phyloP scores from a whole-genome alignment of 2,329 filamentous ascomycete species.

The Lecanicillium sp. region DNA sequence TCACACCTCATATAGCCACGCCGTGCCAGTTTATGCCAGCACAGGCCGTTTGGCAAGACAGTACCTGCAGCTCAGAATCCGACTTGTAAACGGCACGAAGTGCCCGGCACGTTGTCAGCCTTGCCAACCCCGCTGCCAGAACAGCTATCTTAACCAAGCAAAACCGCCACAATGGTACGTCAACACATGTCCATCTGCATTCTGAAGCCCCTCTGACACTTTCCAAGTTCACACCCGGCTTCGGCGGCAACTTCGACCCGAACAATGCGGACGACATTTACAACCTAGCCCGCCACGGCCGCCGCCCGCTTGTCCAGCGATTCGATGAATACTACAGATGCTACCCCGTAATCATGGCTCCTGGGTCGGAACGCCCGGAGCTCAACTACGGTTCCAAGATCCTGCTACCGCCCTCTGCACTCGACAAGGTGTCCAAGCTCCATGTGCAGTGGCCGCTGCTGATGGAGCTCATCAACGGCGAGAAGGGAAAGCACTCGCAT shows the following conservation, averaged over 20 bases:
- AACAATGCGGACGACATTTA: slow-evolving; percentile 40
- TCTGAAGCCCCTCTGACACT: not conserved
- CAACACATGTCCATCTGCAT: not conserved
- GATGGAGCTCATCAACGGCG: slow-evolving; percentile 90
- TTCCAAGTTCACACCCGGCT: slow-evolving; percentile 27
- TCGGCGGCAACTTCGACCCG: slow-evolving; percentile 36
- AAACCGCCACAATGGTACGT: slow-evolving; percentile 4
- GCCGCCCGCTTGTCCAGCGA: slow-evolving; percentile 54
- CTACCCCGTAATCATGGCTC: slow-evolving; percentile 92
- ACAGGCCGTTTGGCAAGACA: not conserved
- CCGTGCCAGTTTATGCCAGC: too few relatives aligned
- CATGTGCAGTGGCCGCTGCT: slow-evolving; percentile 97
- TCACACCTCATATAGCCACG: too few relatives aligned
- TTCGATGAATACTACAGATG: slow-evolving; percentile 99
- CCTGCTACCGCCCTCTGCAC: slow-evolving; percentile 88
- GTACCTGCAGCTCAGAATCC: not conserved
- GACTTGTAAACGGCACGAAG: not conserved
- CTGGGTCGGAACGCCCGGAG: slow-evolving; percentile 78
- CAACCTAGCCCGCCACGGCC: slow-evolving; percentile 37
- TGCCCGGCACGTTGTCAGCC: not conserved
- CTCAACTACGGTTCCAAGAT: slow-evolving; percentile 98
- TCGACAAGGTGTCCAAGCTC: slow-evolving; percentile 92
- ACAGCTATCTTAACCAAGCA: not conserved
- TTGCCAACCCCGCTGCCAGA: slow-evolving; percentile 2
- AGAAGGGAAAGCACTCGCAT: slow-evolving; percentile 73